A percentile compares a stretch with the other conserved stretches of the same genome.
Evolutionary conservation across 805 yeast species (phyloP).

Genomic region (Zygosaccharomyces pseudorouxii): DNA sequence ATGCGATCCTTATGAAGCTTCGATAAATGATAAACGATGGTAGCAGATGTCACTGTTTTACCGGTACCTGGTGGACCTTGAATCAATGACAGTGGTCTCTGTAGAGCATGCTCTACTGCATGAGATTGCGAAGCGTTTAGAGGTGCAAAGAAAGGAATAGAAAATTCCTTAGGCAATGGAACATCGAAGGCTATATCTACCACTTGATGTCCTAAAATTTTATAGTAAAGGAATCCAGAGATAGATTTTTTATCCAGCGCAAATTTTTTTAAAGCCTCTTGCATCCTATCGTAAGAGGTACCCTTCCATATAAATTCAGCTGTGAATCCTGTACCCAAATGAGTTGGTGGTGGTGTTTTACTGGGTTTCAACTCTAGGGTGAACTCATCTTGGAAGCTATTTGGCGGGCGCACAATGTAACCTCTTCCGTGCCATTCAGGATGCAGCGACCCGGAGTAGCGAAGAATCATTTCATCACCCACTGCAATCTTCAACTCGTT

Average conservation of each 20-base stretch:
- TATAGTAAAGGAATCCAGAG: slow-evolving; percentile 69
- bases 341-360: slow-evolving; percentile 45
- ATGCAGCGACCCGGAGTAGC: slow-evolving; percentile 53
- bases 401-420: slow-evolving; percentile 66
- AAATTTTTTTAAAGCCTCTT: slow-evolving; percentile 63
- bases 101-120: slow-evolving; percentile 68
- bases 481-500: slow-evolving; percentile 65
- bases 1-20: slow-evolving; percentile 58
- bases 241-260: slow-evolving; percentile 68
- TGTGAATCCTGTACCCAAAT: slow-evolving; percentile 60
- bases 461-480: slow-evolving; percentile 76
- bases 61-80: slow-evolving; percentile 99
- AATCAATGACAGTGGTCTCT: slow-evolving; percentile 70
- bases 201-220: slow-evolving; percentile 75
- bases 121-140: slow-evolving; percentile 73
- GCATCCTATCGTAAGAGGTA: slow-evolving; percentile 78
- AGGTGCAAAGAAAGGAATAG: slow-evolving; percentile 62
- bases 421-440: slow-evolving; percentile 73
- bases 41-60: slow-evolving; percentile 88
- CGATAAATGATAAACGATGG: slow-evolving; percentile 72
- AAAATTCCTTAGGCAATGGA: slow-evolving; percentile 54
- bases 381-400: slow-evolving; percentile 58
- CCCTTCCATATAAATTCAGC: slow-evolving; percentile 91
- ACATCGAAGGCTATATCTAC: slow-evolving; percentile 57
- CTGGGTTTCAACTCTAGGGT: slow-evolving; percentile 59